phyloP scores from a whole-genome alignment of 1,284 basidiomycete genomes.

The Rhodofomes roseus region DNA sequence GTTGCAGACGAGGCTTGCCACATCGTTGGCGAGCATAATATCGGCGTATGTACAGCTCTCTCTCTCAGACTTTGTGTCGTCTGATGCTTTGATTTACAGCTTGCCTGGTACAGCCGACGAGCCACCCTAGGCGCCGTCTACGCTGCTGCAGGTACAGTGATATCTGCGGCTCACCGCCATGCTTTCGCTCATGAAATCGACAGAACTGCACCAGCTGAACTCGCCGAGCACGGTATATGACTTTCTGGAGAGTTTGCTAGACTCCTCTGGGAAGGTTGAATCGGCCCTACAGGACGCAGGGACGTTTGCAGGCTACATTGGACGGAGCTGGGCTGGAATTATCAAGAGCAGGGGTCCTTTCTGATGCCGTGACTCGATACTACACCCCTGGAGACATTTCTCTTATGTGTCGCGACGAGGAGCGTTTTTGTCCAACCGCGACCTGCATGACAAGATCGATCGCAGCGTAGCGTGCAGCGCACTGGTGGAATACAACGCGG shows the following conservation, averaged over 20 bases:
- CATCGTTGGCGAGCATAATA: conserved; percentile 43
- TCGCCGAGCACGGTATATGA: conserved; percentile 60
- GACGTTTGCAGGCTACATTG: conserved; percentile 55
- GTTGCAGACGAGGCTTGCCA: conserved; percentile 71
- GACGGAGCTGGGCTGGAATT: conserved; percentile 66
- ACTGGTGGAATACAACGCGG: no score
- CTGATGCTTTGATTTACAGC: conserved; percentile 34
- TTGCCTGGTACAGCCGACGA: conserved; percentile 65
- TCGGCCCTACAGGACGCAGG: conserved; percentile 44
- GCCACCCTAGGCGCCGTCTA: conserved; percentile 62
- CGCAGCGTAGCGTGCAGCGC: no score
- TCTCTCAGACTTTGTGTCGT: background rate
- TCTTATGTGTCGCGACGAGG: no score
- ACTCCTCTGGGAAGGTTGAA: conserved; percentile 40
- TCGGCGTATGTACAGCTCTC: conserved; percentile 43
- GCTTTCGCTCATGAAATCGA: background rate
- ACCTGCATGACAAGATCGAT: no score
- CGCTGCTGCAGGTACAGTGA: conserved; percentile 51
- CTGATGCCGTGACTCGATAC: conserved; percentile 21
- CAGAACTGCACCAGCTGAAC: conserved; percentile 72
- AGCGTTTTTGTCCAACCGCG: no score
- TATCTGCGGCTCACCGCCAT: conserved; percentile 8
- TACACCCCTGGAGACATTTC: no score
- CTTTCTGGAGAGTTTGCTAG: conserved; percentile 64
- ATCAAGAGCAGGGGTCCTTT: conserved; percentile 58